A percentile compares a stretch with the other conserved stretches of the same genome.
phyloP scores from a whole-genome alignment of 176 grass and related monocot genomes.

The Typha latifolia region DNA sequence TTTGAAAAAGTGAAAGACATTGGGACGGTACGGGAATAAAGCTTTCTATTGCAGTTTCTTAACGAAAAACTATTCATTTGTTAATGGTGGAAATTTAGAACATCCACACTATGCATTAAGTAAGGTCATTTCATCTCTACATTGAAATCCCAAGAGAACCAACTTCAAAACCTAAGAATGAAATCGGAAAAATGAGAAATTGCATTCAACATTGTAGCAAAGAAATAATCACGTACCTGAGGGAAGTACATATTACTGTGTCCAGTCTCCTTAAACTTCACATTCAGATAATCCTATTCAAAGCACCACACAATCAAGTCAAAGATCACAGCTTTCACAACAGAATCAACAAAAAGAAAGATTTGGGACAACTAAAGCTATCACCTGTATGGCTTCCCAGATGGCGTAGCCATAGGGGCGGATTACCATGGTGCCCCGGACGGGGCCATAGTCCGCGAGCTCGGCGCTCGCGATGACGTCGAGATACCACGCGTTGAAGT shows the following conservation, averaged over 20 bases:
- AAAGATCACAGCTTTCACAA: slow-evolving; percentile 9
- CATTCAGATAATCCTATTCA: slow-evolving; percentile 82
- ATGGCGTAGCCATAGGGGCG: slow-evolving; percentile 96
- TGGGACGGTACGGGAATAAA: too few species aligned
- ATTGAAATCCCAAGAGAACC: too few species aligned
- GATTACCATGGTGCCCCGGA: slow-evolving; percentile 93
- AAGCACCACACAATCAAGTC: background rate
- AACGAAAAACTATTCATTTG: too few species aligned
- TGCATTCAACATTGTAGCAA: background rate
- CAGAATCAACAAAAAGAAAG: background rate
- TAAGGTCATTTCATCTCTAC: too few species aligned
- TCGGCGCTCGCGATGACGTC: slow-evolving; percentile 84
- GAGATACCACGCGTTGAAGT: slow-evolving; percentile 95
- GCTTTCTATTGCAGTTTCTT: too few species aligned
- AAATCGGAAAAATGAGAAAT: background rate
- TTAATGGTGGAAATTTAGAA: too few species aligned
- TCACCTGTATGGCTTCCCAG: slow-evolving; percentile 90
- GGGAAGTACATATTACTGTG: slow-evolving; percentile 99
- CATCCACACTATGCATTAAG: too few species aligned
- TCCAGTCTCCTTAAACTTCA: slow-evolving; percentile 95
- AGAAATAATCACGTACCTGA: slow-evolving; percentile 34
- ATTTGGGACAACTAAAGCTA: background rate
- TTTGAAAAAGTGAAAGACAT: too few species aligned
- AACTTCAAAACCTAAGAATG: too few species aligned
- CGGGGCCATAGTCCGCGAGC: slow-evolving; percentile 94